Conservation (phyloP, 179 eudicot genomes). For the Beta lomatogona region DNA sequence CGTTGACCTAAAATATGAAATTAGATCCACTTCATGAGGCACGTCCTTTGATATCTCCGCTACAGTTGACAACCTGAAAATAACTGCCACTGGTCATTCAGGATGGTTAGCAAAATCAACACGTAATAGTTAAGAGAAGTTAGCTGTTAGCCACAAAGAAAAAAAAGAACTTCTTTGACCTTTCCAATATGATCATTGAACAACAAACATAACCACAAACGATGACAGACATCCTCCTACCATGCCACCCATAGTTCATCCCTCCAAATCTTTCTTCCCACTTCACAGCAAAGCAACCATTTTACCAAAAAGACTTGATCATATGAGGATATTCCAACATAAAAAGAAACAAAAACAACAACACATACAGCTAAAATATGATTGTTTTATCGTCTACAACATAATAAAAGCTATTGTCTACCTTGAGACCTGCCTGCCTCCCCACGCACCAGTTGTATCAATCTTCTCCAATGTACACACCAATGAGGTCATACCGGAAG, state of each 20-base stretch:
- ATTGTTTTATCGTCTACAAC: not conserved
- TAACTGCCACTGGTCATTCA: constrained; percentile 53
- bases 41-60: constrained; percentile 42
- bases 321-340: not conserved
- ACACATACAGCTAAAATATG: not conserved
- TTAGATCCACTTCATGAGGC: constrained; percentile 42
- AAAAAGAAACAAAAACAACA: not conserved
- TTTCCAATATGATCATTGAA: constrained; percentile 6
- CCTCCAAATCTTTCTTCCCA: not conserved
- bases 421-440: constrained; percentile 29
- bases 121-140: constrained; percentile 24
- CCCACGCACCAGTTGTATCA: constrained; percentile 23
- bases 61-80: constrained; percentile 77
- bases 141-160: constrained; percentile 31
- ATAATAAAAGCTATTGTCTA: constrained; percentile 9
- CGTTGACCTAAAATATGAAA: constrained; percentile 55
- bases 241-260: not conserved
- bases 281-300: not conserved
- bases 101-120: constrained; percentile 31
- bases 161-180: not conserved
- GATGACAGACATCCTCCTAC: not conserved
- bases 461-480: constrained; percentile 24
- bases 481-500: constrained; percentile 29
- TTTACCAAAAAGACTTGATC: constrained; percentile 5
- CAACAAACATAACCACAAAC: not conserved